These are phyloP conservation scores for Wallacemonas sp. DNA, from an alignment of 208 protist genomes.

Conservation along the genomic window DNA sequence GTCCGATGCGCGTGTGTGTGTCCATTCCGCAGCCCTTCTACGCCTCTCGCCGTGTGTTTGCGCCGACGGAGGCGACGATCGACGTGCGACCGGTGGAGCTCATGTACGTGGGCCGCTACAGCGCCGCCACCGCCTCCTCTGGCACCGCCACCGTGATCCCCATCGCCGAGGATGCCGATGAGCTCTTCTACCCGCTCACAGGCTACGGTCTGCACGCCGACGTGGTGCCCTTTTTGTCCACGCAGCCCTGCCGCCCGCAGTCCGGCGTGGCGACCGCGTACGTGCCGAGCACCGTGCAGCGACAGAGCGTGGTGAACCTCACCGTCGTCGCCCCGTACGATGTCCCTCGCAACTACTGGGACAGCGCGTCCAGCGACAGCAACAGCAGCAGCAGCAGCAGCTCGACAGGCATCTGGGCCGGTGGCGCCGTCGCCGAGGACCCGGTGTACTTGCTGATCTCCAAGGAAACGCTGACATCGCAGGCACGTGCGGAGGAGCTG, in stretches of 20 bases:
- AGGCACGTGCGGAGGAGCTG: slow-evolving; percentile 33
- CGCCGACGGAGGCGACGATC: slow-evolving; percentile 37
- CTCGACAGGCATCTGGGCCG: neutral
- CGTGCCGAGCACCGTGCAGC: slow-evolving; percentile 17
- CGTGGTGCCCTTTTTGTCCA: slow-evolving; percentile 60
- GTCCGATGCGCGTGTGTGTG: slow-evolving; percentile 71
- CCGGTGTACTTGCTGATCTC: slow-evolving; percentile 46
- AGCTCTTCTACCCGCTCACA: slow-evolving; percentile 55
- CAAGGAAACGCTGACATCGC: slow-evolving; percentile 30
- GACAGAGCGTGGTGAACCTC: slow-evolving; percentile 58
- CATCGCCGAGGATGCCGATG: slow-evolving; percentile 50
- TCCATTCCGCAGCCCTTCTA: slow-evolving; percentile 67
- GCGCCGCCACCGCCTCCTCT: slow-evolving; percentile 22
- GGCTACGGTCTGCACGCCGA: slow-evolving; percentile 69
- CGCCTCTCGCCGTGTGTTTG: slow-evolving; percentile 35
- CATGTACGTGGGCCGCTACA: slow-evolving; percentile 60
- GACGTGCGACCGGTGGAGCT: slow-evolving; percentile 51
- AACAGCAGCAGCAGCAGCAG: neutral
- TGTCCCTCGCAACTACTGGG: slow-evolving; percentile 56
- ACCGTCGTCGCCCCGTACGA: slow-evolving; percentile 60
- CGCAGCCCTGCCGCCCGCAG: slow-evolving; percentile 34
- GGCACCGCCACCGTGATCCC: slow-evolving; percentile 33
- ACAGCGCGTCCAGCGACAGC: neutral
- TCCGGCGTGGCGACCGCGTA: neutral
- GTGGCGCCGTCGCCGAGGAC: slow-evolving; percentile 14